Conservation (phyloP, 495 filamentous ascomycete species). For the Tuber brumale region DNA sequence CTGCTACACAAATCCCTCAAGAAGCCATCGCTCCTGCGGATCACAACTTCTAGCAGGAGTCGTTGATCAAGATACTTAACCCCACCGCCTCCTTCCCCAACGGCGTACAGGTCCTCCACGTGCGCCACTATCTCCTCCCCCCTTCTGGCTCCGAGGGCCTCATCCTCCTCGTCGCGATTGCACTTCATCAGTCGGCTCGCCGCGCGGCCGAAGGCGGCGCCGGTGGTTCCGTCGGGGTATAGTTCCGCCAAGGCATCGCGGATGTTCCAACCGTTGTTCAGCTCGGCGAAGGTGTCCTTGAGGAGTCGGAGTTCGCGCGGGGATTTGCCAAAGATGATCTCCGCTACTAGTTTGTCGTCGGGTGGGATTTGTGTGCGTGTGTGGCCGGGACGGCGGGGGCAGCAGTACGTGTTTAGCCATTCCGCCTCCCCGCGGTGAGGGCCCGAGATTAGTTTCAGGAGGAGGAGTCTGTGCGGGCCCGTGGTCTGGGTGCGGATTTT, state of each 20-base stretch:
- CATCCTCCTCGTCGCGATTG: conserved; percentile 30
- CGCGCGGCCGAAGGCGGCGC: conserved; percentile 21
- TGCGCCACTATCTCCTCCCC: conserved; percentile 25
- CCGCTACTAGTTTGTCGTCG: conserved; percentile 34
- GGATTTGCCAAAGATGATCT: conserved; percentile 33
- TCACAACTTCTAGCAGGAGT: conserved; percentile 24
- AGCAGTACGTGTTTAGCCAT: conserved; percentile 24
- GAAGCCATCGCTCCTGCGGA: conserved; percentile 30
- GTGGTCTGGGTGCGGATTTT: conserved; percentile 27
- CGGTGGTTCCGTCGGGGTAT: conserved; percentile 16
- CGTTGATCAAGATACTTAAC: conserved; percentile 27
- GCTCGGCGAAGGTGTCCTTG: conserved; percentile 26
- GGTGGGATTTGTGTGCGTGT: conserved; percentile 14
- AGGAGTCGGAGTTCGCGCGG: conserved; percentile 28
- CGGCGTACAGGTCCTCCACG: conserved; percentile 31
- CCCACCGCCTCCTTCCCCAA: conserved; percentile 15
- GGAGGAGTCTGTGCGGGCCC: conserved; percentile 24
- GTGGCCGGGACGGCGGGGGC: conserved; percentile 7
- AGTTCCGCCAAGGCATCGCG: conserved; percentile 22
- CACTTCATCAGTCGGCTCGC: conserved; percentile 17
- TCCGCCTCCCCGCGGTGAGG: conserved; percentile 26
- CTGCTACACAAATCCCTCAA: conserved; percentile 25
- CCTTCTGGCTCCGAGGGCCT: conserved; percentile 10
- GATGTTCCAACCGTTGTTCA: conserved; percentile 24
- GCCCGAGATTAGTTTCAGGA: conserved; percentile 29